Evolutionary conservation across 306 rosid species (phyloP).

Genomic region (Trichosanthes cucumerina): DNA sequence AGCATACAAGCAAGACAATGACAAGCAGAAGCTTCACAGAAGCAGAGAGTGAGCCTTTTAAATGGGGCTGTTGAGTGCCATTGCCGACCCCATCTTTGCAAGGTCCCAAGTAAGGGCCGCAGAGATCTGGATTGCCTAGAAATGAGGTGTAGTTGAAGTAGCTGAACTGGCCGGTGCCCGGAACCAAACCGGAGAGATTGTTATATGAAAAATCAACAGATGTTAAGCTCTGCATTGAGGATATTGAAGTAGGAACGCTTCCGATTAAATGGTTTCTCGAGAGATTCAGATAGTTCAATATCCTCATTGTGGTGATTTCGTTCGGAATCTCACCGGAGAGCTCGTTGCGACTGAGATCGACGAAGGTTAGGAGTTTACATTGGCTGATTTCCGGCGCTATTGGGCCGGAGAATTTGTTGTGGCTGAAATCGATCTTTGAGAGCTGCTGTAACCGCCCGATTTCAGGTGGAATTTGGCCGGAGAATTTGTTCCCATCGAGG

Average conservation of each 20-base stretch:
- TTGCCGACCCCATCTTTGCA: constrained; percentile 66
- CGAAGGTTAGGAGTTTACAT: constrained; percentile 72
- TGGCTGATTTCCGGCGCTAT: constrained; percentile 56
- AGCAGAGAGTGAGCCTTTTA: constrained; percentile 54
- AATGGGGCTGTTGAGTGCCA: constrained; percentile 40
- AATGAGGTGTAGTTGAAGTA: constrained; percentile 93
- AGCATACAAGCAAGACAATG: constrained; percentile 63
- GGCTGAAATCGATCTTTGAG: constrained; percentile 76
- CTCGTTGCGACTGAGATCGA: constrained; percentile 80
- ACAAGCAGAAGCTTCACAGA: constrained; percentile 72
- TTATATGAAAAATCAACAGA: constrained; percentile 88
- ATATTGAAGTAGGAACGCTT: constrained; percentile 55
- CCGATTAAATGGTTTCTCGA: constrained; percentile 80
- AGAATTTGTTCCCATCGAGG: constrained; percentile 72
- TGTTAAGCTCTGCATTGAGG: constrained; percentile 88
- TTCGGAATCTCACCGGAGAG: constrained; percentile 69
- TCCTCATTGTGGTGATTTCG: constrained; percentile 71
- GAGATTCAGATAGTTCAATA: constrained; percentile 73
- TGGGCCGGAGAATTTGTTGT: constrained; percentile 62
- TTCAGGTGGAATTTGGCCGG: constrained; percentile 67
- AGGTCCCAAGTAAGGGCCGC: constrained; percentile 84
- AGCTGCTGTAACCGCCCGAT: constrained; percentile 79
- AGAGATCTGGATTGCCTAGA: constrained; percentile 67
- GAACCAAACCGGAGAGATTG: constrained; percentile 95
- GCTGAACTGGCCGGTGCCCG: constrained; percentile 91